Percentiles rank a stretch among this genome's conserved stretches.
These are phyloP conservation scores for Triticum turgidum DNA, from an alignment of 176 grass and related monocot species.

Conservation along the genomic window DNA sequence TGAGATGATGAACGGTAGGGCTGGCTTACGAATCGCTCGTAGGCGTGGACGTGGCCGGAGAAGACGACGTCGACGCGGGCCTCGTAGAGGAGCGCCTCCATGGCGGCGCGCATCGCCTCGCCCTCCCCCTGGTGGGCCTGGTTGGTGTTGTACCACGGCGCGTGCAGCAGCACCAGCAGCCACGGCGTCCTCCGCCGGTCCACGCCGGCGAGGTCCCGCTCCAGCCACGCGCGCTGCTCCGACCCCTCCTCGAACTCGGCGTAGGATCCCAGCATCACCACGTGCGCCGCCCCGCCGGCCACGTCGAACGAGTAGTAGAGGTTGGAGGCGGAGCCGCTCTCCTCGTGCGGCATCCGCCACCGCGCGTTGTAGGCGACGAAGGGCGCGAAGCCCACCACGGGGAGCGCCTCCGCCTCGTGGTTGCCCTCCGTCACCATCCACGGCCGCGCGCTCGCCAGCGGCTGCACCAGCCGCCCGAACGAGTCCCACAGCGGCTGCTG, in stretches of 20 bases:
- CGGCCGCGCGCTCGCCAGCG: conserved; percentile 62
- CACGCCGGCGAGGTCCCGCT: conserved; percentile 46
- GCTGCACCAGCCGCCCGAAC: conserved; percentile 61
- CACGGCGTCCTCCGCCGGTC: conserved; percentile 14
- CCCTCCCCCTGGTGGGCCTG: conserved; percentile 51
- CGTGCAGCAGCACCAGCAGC: conserved; percentile 43
- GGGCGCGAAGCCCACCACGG: conserved; percentile 12
- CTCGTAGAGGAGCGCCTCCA: too few relatives aligned
- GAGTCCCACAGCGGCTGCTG: conserved; percentile 78
- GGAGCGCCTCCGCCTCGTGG: conserved; percentile 63
- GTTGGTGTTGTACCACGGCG: conserved; percentile 71
- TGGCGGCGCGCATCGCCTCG: conserved; percentile 12
- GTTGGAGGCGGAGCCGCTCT: conserved; percentile 51
- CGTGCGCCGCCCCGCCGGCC: conserved; percentile 49
- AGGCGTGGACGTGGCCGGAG: too few relatives aligned
- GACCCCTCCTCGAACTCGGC: conserved; percentile 34
- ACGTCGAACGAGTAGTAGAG: conserved; percentile 69
- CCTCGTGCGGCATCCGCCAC: conserved; percentile 83
- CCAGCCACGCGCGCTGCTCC: conserved; percentile 59
- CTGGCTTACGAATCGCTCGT: too few relatives aligned
- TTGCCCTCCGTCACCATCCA: conserved; percentile 92
- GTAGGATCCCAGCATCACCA: conserved; percentile 42
- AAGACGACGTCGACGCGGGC: too few relatives aligned
- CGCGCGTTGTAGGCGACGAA: conserved; percentile 66
- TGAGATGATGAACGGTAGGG: too few relatives aligned